Evolutionary conservation across 306 rosid genomes (phyloP).

Genomic region (Fragaria vesca): DNA sequence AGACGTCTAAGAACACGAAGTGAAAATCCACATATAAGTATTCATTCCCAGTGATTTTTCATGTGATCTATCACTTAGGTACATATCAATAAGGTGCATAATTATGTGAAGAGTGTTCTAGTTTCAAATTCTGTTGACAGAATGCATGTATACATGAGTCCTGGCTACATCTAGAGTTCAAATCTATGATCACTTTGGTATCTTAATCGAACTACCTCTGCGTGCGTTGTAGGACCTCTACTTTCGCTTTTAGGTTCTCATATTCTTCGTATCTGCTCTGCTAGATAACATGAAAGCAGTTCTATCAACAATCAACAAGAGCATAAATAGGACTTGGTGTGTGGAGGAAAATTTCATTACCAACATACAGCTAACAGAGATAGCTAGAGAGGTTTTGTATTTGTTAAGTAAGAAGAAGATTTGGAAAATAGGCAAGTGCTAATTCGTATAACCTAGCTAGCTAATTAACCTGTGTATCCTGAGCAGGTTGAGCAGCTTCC

Average conservation of each 20-base stretch:
- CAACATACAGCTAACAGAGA: not conserved
- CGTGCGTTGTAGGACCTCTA: constrained; percentile 50
- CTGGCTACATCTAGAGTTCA: not conserved
- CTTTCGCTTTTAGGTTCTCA: constrained; percentile 61
- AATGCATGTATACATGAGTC: not conserved
- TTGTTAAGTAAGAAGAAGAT: not conserved
- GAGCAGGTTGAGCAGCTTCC: constrained; percentile 44
- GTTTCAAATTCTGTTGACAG: not conserved
- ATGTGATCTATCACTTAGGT: not conserved
- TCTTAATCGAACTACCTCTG: constrained; percentile 51
- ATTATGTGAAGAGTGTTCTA: not conserved
- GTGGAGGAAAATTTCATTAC: not conserved
- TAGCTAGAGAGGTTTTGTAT: not conserved
- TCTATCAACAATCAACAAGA: not conserved
- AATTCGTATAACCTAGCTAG: not conserved
- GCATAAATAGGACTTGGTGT: not conserved
- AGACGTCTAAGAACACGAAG: constrained; percentile 39
- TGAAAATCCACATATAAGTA: not conserved
- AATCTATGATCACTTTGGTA: not conserved
- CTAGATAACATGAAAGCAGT: constrained; percentile 7
- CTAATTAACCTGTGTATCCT: constrained; percentile 57
- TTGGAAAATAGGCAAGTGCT: not conserved
- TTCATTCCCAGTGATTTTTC: not conserved
- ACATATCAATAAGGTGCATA: not conserved
- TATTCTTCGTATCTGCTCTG: constrained; percentile 71